Base-by-base conservation (phyloP, 768 basidiomycete species). In the Termitomyces sp. region DNA sequence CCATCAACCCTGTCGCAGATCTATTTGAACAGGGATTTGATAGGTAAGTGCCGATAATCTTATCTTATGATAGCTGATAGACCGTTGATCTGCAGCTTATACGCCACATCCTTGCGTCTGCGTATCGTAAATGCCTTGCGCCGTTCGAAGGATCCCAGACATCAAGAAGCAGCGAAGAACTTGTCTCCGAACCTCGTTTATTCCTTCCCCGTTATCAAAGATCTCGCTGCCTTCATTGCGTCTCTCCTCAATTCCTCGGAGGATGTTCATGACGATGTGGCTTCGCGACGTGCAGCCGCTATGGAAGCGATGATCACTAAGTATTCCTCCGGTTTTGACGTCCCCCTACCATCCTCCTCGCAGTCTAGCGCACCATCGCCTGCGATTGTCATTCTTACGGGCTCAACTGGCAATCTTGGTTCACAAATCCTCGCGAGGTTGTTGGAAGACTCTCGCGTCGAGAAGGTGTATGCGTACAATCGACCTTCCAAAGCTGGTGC, bases 151-250 rank as follows among this genome's bases (percentile, higher is more conserved):
- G 54, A 56, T 36, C n/a, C 32, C 1, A 36, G 16, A 36, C 24
- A 20, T 20, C 42, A n/a, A 55, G 60, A 57, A 39, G 66, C 65
- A 7, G 67, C 63, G 4, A 55, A 65, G 38, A 66, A 44, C 0
- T 53, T 80, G 12, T 22, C 63, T 9, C 74, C 74, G 62, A 81
- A 80, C 51, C 63, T 80, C 20, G 68, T 85, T 16, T 85, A 82
- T 61, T 68, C 76, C 38, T 72, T 79, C 58, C 82, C 81, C 1
- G 69, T 73, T 0, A 67, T 79, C 57, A 55, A 67, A 28, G 65
- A 65, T 12, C 55, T 62, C 7, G 55, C 60, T 12, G 24, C 39
- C 22, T 55, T 59, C 40, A 45, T 64, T 24, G 24, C 51, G 7
- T 53, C 59, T 12, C 46, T 57, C 12, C 38, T 46, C 13, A 8